Evolutionary conservation across 192 early-diverging fungal species (phyloP), one percentile per base, ranked within the genome.

Genomic region (Pilobolus umbonatus): DNA sequence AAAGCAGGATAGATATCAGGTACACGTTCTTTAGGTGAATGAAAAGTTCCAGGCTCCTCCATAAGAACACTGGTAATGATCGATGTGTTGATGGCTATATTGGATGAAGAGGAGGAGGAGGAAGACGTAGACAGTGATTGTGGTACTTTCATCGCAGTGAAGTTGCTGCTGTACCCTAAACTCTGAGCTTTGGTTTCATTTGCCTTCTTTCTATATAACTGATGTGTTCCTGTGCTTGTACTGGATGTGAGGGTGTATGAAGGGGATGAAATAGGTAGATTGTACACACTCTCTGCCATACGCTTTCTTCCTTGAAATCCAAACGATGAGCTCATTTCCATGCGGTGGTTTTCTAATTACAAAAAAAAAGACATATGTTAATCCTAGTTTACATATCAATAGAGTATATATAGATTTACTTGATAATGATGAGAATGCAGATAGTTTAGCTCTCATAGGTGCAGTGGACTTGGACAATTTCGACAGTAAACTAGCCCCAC

Each of bases 1-100:
- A 92, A 71, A 8, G 87, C 89, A 2, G 86, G 84, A 52, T 91
- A 86, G 46, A 91, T 84, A 31, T 79, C 72, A 46, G 81, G 71
- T 12, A 29, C 22, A 2, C 40, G 30, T 21, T 67, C 59, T 25
- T 60, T 61, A 14, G 26, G 19, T 43, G 39, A 50, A n/a, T 34
- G 14, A 24, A 49, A 28, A 15, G 36, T 5, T n/a, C 10, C 10
- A 10, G 51, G 38, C 17, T 61, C 59, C 15, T 51, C 46, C 10
- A 46, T 24, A 32, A 48, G 34, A 21, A 42, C 39, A 15, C 15
- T 17, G 5, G 39, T 17, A 12, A 17, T 42, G 12, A 42, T 42
- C n/a, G n/a, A n/a, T n/a, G n/a, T n/a, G n/a, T n/a, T n/a, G n/a
- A n/a, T n/a, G n/a, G n/a, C n/a, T n/a, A n/a, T n/a, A n/a, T n/a